Percentiles rank a stretch among this genome's conserved stretches.
Evolutionary conservation across 192 early-diverging fungal genomes (phyloP).

Genomic region (Kickxella alabastrina): DNA sequence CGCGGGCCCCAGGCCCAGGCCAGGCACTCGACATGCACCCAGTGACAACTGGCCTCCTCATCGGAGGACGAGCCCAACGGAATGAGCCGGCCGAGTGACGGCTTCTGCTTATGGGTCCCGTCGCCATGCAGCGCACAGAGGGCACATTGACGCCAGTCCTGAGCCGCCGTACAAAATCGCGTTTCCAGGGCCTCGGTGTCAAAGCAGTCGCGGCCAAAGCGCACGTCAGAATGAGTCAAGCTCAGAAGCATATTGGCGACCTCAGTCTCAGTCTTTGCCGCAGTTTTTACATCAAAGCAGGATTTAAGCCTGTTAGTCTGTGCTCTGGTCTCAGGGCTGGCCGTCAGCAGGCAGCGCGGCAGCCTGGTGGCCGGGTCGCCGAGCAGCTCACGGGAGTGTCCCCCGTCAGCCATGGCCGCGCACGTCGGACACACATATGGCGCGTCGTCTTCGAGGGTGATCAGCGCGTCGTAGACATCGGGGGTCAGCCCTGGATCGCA

Average conservation of each 20-base stretch:
- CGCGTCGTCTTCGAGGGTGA: constrained; percentile 50
- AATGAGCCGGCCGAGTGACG: constrained; percentile 28
- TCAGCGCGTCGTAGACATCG: constrained; percentile 55
- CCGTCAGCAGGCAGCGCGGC: too few relatives aligned
- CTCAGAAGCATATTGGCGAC: constrained; percentile 42
- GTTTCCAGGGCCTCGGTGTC: constrained; percentile 21
- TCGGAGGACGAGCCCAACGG: constrained; percentile 5
- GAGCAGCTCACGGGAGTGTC: not conserved
- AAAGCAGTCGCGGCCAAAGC: constrained; percentile 35
- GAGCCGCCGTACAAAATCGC: constrained; percentile 10
- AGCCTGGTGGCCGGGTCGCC: not conserved
- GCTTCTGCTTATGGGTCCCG: constrained; percentile 5
- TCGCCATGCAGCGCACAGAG: constrained; percentile 41
- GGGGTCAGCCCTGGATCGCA: constrained; percentile 54
- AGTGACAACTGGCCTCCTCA: not conserved
- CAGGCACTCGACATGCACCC: constrained; percentile 48
- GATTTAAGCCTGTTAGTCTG: too few relatives aligned
- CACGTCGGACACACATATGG: constrained; percentile 61
- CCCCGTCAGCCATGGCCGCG: not conserved
- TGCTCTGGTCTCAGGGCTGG: too few relatives aligned
- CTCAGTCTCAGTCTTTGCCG: too few relatives aligned
- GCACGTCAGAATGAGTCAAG: constrained; percentile 41
- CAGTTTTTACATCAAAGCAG: too few relatives aligned
- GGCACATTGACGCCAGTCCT: constrained; percentile 25
- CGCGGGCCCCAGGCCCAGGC: constrained; percentile 52